These are phyloP conservation scores for Fraxinus velutina DNA, from an alignment of 305 asterid species.

Conservation along the genomic window DNA sequence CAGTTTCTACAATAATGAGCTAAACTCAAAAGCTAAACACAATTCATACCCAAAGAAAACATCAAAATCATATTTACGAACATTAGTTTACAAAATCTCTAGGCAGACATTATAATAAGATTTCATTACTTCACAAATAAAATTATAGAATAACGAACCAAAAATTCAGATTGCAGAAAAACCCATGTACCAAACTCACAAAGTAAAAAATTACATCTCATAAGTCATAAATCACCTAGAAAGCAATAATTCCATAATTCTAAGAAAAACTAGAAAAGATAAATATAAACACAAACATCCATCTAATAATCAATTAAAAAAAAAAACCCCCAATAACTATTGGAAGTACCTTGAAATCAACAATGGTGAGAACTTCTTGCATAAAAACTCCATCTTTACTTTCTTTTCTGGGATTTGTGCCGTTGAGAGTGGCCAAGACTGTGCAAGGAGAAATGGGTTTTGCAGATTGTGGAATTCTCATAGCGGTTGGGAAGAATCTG, in stretches of 20 bases:
- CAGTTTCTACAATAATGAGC: background rate
- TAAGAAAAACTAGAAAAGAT: background rate
- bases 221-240: background rate
- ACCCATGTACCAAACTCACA: background rate
- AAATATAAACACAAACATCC: background rate
- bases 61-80: background rate
- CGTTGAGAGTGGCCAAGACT: constrained; percentile 17
- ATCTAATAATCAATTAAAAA: constrained; percentile 16
- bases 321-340: background rate
- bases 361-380: constrained; percentile 2
- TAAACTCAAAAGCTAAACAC: background rate
- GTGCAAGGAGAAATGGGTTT: constrained; percentile 25
- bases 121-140: background rate
- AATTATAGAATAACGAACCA: background rate
- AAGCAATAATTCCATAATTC: background rate
- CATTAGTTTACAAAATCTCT: background rate
- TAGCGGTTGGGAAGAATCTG: constrained; percentile 23
- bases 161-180: constrained; percentile 1
- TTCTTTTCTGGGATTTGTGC: constrained; percentile 6
- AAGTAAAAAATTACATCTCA: background rate
- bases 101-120: background rate
- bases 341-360: constrained; percentile 27
- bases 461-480: constrained; percentile 14
- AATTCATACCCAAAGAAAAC: background rate
- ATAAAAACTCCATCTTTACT: constrained; percentile 6